Evolutionary conservation across 2,329 filamentous ascomycete species (phyloP).

Genomic region (Plectosphaerella sp.): DNA sequence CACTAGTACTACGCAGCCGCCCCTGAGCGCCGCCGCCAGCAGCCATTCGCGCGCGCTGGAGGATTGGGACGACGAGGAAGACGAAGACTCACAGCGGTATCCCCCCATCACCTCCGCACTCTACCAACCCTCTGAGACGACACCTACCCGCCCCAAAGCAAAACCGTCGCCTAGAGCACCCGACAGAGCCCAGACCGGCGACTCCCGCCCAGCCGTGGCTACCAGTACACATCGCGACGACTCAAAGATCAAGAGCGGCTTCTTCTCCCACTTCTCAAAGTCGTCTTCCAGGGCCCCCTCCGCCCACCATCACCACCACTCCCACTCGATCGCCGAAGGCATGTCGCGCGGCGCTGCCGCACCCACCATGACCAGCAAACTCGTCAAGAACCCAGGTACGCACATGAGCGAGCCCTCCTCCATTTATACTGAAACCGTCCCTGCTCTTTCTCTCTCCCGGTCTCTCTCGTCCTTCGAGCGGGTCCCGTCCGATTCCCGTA

Average conservation of each 20-base stretch:
- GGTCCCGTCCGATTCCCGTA: neutral
- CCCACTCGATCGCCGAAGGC: slow-evolving; percentile 30
- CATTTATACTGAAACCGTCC: slow-evolving; percentile 1
- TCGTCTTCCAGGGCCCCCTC: neutral
- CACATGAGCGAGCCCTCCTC: neutral
- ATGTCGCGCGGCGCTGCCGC: slow-evolving; percentile 32
- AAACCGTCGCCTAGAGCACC: slow-evolving; percentile 14
- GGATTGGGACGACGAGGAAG: slow-evolving; percentile 13
- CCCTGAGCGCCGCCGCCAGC: slow-evolving; percentile 4
- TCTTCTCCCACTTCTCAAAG: slow-evolving; percentile 48
- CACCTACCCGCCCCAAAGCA: slow-evolving; percentile 15
- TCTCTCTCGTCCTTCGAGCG: neutral
- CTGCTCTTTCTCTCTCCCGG: neutral
- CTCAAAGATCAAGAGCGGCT: slow-evolving; percentile 35
- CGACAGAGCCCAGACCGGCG: neutral
- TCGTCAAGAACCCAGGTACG: slow-evolving; percentile 14
- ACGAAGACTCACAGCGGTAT: slow-evolving; percentile 16
- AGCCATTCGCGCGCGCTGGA: slow-evolving; percentile 8
- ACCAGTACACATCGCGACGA: slow-evolving; percentile 13
- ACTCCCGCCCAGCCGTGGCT: slow-evolving; percentile 7
- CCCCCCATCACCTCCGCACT: slow-evolving; percentile 21
- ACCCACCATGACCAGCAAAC: slow-evolving; percentile 14
- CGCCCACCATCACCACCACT: slow-evolving; percentile 22
- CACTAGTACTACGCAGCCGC: slow-evolving; percentile 9
- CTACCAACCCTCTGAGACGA: slow-evolving; percentile 14